These are phyloP conservation scores for Alternaria atra DNA, from an alignment of 2,329 filamentous ascomycete genomes.

Conservation along the genomic window DNA sequence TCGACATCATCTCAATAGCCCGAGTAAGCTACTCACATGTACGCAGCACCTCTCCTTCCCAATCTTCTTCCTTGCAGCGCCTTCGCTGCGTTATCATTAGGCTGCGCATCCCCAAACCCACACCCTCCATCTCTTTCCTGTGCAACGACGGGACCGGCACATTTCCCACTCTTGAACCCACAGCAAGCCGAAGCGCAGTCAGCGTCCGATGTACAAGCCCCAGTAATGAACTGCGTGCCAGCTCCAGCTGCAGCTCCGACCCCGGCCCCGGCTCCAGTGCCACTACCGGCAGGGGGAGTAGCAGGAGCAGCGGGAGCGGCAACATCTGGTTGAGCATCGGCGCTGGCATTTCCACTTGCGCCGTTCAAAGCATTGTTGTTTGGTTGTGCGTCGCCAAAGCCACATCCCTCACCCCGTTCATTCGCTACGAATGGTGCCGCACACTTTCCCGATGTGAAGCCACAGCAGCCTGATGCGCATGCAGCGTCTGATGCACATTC, in stretches of 20 bases:
- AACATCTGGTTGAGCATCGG: conserved; percentile 2
- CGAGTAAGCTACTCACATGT: conserved; percentile 22
- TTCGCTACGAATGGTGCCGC: conserved; percentile 46
- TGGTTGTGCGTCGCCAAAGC: conserved; percentile 47
- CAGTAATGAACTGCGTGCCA: conserved; percentile 53
- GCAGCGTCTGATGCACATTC: conserved; percentile 38
- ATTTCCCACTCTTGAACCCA: conserved; percentile 45
- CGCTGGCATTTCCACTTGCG: conserved; percentile 12
- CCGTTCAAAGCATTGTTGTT: conserved; percentile 44
- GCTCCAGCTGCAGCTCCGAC: conserved; percentile 6
- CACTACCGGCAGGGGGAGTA: background rate
- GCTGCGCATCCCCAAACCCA: conserved; percentile 47
- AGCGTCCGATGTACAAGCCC: conserved; percentile 48
- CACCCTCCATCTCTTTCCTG: conserved; percentile 50
- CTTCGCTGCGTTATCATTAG: conserved; percentile 46
- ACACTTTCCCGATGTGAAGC: conserved; percentile 46
- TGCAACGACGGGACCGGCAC: conserved; percentile 44
- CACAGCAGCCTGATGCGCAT: conserved; percentile 35
- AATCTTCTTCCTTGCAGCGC: conserved; percentile 32
- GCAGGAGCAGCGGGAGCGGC: background rate
- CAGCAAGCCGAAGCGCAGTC: conserved; percentile 52
- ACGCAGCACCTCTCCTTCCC: conserved; percentile 31
- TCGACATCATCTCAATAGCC: background rate
- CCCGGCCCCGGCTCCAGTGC: background rate
- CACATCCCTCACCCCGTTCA: conserved; percentile 49